Conservation (phyloP, 139 green algal genomes). For the Coelastrella sp. region DNA sequence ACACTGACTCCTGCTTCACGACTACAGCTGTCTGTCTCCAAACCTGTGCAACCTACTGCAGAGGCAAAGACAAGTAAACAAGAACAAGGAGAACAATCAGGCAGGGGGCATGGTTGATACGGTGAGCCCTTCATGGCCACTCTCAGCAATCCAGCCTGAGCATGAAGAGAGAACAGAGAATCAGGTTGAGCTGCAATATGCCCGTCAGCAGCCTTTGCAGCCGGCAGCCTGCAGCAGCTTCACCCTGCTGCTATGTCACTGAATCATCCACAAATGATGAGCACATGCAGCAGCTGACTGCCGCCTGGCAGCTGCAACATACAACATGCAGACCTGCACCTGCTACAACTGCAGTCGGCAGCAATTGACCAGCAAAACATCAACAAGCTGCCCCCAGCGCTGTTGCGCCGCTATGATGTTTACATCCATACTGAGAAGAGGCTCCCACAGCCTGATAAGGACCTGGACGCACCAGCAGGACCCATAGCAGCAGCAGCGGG, state of each 20-base stretch:
- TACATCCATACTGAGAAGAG: slow-evolving; percentile 67
- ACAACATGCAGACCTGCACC: neutral
- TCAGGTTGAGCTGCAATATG: neutral
- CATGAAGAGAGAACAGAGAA: neutral
- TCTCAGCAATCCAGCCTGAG: neutral
- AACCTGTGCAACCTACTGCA: neutral
- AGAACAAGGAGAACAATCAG: slow-evolving; percentile 17
- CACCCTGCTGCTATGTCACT: neutral
- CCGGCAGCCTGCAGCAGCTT: neutral
- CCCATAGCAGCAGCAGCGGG: slow-evolving; percentile 11
- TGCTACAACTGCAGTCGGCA: neutral
- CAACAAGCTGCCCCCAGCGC: slow-evolving; percentile 73
- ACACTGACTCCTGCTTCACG: too few relatives aligned
- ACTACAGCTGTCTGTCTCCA: too few relatives aligned
- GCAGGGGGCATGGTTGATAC: slow-evolving; percentile 42
- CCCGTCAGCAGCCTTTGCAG: neutral
- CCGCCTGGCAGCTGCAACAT: neutral
- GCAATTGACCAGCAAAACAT: slow-evolving; percentile 43
- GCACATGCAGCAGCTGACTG: neutral
- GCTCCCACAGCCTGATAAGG: slow-evolving; percentile 21
- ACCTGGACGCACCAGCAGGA: neutral
- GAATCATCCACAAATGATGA: neutral
- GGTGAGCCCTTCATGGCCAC: neutral
- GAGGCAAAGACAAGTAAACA: slow-evolving; percentile 33
- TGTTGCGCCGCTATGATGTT: slow-evolving; percentile 92